phyloP scores from a whole-genome alignment of 2,329 filamentous ascomycete species.

The Aspergillus thermomutatus region DNA sequence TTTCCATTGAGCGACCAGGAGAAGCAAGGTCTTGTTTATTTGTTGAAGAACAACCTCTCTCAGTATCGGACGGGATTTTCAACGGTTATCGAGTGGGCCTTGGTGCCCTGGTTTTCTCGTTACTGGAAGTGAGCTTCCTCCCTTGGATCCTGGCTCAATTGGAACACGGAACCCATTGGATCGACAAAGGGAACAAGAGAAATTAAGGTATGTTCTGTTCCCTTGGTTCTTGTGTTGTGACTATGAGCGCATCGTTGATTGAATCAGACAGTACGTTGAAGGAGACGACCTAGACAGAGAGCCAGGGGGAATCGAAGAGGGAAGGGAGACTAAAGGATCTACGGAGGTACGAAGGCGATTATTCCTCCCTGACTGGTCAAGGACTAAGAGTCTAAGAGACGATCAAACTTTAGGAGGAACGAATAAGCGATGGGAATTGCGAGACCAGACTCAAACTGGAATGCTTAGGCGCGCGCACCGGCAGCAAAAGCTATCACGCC shows the following conservation, averaged over 20 bases:
- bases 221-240: not conserved
- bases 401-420: not conserved
- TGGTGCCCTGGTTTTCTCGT: not conserved
- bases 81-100: not conserved
- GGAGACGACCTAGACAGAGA: not conserved
- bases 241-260: not conserved
- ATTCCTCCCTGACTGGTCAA: not conserved
- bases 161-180: constrained; percentile 4
- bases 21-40: not conserved
- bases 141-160: constrained; percentile 1
- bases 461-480: constrained; percentile 28
- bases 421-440: not conserved
- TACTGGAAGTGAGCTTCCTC: not conserved
- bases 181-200: not conserved
- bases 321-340: not conserved
- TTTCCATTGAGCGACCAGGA: not conserved
- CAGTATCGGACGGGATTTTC: not conserved
- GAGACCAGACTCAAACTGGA: constrained; percentile 26
- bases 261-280: not conserved
- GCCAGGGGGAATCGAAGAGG: not conserved
- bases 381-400: not conserved
- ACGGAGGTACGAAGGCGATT: not conserved
- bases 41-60: not conserved
- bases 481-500: constrained; percentile 15
- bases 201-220: not conserved